Conservation (phyloP, 2,329 filamentous ascomycete genomes). For the Neurospora sp. region DNA sequence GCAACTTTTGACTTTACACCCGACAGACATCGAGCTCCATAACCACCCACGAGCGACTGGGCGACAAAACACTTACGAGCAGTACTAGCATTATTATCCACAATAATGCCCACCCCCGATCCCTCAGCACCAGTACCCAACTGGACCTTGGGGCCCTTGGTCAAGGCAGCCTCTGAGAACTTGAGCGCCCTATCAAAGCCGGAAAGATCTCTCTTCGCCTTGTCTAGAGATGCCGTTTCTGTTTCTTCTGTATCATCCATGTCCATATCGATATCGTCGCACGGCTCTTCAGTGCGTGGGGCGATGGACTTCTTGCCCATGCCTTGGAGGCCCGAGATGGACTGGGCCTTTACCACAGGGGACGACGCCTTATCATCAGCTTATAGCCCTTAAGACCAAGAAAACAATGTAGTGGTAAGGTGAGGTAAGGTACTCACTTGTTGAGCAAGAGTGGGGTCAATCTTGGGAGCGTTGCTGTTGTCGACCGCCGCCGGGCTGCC, state of each 20-base stretch:
- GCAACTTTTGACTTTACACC: no score
- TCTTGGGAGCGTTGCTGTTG: conserved; percentile 12
- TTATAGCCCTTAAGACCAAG: not conserved
- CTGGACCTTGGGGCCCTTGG: conserved; percentile 36
- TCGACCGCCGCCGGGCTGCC: conserved; percentile 11
- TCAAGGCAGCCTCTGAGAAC: conserved; percentile 36
- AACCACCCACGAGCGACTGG: no score
- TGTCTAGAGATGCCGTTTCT: conserved; percentile 4
- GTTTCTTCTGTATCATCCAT: conserved; percentile 3
- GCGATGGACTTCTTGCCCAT: conserved; percentile 38
- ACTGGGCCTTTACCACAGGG: conserved; percentile 23
- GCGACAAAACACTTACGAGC: conserved; percentile 6
- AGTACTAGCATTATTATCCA: conserved; percentile 21
- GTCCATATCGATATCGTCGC: conserved; percentile 2
- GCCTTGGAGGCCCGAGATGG: conserved; percentile 35
- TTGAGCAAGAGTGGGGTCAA: conserved; percentile 25
- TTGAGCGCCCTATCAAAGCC: conserved; percentile 38
- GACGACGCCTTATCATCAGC: not conserved
- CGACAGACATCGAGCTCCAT: no score
- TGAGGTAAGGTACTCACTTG: conserved; percentile 21
- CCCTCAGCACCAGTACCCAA: conserved; percentile 34
- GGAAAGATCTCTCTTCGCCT: conserved; percentile 35
- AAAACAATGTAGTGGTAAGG: not conserved
- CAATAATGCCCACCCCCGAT: conserved; percentile 29
- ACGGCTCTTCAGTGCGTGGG: conserved; percentile 23